Percentiles rank a stretch among this genome's conserved stretches.
Evolutionary conservation across 1,284 basidiomycete species (phyloP).

Genomic region (Moesziomyces globuligerus): DNA sequence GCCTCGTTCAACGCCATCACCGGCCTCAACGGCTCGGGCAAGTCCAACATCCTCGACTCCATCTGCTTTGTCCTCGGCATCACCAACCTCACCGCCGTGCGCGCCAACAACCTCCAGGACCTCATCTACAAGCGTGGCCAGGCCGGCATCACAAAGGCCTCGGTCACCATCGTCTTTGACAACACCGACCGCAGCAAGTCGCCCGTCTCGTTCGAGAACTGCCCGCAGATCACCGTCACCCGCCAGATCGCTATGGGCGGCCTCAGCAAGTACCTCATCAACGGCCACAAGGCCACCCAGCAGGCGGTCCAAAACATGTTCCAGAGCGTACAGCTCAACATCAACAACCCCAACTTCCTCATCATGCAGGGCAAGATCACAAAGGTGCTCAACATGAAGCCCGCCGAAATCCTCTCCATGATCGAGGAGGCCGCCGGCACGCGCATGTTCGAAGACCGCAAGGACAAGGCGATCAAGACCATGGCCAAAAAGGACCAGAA

Average conservation of each 20-base stretch:
- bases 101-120: slow-evolving; percentile 94
- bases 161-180: slow-evolving; percentile 98
- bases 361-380: slow-evolving; percentile 91
- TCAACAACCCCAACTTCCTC: slow-evolving; percentile 99
- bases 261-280: slow-evolving; percentile 94
- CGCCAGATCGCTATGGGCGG: slow-evolving; percentile 96
- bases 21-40: slow-evolving; percentile 80
- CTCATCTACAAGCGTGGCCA: slow-evolving; percentile 98
- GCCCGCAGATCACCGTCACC: slow-evolving; percentile 92
- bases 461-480: slow-evolving; percentile 95
- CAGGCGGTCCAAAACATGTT: slow-evolving; percentile 90
- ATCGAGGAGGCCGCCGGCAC: slow-evolving; percentile 99
- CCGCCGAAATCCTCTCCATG: slow-evolving; percentile 96
- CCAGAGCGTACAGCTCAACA: slow-evolving; percentile 97
- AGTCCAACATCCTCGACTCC: slow-evolving; percentile 71
- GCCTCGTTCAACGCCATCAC: slow-evolving; percentile 97
- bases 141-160: slow-evolving; percentile 95
- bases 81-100: slow-evolving; percentile 71
- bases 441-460: slow-evolving; percentile 98
- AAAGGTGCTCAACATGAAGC: slow-evolving; percentile 96
- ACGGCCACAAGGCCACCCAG: slow-evolving; percentile 93
- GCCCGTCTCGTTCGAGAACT: slow-evolving; percentile 84
- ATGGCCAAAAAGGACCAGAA: slow-evolving; percentile 98
- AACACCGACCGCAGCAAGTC: slow-evolving; percentile 91
- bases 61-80: slow-evolving; percentile 67